Evolutionary conservation across 1,284 basidiomycete genomes (phyloP).

Genomic region (Irpex lacteus): DNA sequence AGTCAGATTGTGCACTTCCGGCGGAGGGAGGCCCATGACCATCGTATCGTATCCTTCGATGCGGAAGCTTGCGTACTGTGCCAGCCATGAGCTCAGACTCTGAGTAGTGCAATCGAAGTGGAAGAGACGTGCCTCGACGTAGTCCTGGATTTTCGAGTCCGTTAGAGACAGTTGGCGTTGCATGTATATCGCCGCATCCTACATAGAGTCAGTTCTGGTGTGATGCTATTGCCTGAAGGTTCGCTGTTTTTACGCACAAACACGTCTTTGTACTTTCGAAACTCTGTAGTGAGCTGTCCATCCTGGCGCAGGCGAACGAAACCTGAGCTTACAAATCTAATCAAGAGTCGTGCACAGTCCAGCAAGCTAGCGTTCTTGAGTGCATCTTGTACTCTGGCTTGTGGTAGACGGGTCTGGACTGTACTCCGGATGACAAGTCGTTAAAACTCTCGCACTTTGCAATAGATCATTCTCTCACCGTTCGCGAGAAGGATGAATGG

Average conservation of each 20-base stretch:
- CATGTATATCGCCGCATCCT: constrained; percentile 48
- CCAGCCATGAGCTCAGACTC: neutral
- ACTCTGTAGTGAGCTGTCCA: too few species aligned
- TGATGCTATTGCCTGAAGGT: neutral
- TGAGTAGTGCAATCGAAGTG: neutral
- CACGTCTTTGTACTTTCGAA: constrained; percentile 30
- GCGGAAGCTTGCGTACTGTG: constrained; percentile 41
- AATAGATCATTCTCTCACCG: constrained; percentile 27
- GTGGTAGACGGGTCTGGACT: constrained; percentile 40
- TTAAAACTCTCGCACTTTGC: neutral
- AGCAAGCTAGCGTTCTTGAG: constrained; percentile 33
- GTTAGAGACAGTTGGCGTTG: constrained; percentile 43
- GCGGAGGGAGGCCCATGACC: constrained; percentile 47
- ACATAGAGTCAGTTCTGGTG: neutral
- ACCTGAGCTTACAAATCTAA: constrained; percentile 30
- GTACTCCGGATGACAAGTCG: neutral
- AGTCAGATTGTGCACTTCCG: constrained; percentile 19
- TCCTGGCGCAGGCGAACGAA: too few species aligned
- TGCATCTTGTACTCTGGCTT: constrained; percentile 24
- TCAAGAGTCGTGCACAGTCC: constrained; percentile 33
- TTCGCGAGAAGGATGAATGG: constrained; percentile 52
- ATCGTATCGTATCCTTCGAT: constrained; percentile 42
- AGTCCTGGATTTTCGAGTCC: constrained; percentile 46
- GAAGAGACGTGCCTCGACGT: constrained; percentile 38
- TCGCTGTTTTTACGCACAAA: constrained; percentile 26